Conservation (phyloP, 305 asterid species). For the Fraxinus paxiana region DNA sequence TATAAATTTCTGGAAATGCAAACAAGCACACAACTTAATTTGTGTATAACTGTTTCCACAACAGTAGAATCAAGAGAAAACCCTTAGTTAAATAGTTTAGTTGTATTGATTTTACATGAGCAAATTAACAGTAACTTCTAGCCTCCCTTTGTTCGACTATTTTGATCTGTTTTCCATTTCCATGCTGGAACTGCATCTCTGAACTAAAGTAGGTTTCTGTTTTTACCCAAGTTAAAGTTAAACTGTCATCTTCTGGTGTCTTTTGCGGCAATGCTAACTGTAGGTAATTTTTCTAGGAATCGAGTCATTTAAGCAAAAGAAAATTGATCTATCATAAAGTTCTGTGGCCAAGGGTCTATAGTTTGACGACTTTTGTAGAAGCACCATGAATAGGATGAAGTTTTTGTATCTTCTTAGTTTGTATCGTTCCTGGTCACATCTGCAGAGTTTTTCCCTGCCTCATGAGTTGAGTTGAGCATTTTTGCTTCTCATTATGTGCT, state of each 20-base stretch:
- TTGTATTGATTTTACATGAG: neutral
- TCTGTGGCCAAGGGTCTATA: neutral
- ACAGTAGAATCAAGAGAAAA: neutral
- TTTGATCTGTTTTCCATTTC: neutral
- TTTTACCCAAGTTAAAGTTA: neutral
- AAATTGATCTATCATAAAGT: neutral
- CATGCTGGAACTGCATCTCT: neutral
- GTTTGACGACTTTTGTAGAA: neutral
- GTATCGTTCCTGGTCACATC: constrained; percentile 5
- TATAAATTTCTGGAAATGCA: neutral
- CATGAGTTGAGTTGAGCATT: neutral
- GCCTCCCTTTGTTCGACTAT: neutral
- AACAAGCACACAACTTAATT: neutral
- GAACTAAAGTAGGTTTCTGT: neutral
- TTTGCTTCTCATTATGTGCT: neutral
- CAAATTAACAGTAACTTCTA: neutral
- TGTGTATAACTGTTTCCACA: neutral
- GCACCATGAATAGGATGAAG: constrained; percentile 2
- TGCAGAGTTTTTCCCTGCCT: neutral
- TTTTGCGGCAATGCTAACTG: neutral
- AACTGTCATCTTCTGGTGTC: neutral
- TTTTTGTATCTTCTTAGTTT: constrained; percentile 12
- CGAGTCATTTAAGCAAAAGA: constrained; percentile 2
- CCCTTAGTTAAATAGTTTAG: neutral
- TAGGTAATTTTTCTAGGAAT: neutral